phyloP scores from a whole-genome alignment of 208 protist genomes.

The Trypanosoma boissoni region DNA sequence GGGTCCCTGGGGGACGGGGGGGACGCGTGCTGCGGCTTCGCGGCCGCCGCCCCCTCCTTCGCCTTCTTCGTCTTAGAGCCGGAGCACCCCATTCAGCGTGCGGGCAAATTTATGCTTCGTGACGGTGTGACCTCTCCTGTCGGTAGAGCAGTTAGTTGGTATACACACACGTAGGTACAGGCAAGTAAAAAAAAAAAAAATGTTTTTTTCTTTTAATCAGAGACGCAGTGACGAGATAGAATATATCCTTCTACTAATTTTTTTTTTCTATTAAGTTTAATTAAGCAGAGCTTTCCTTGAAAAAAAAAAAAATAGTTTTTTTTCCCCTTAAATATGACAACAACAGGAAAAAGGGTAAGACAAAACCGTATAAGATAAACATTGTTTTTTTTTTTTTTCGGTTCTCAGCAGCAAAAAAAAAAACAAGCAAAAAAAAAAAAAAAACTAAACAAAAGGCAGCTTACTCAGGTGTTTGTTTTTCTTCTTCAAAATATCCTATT shows the following conservation, averaged over 20 bases:
- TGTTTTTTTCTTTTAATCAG: too few relatives aligned
- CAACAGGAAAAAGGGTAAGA: not conserved
- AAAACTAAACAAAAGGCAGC: too few relatives aligned
- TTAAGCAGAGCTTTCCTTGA: constrained; percentile 1
- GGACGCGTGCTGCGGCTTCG: constrained; percentile 1
- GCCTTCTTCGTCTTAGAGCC: constrained; percentile 18
- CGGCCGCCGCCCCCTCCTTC: constrained; percentile 11
- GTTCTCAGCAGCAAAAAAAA: not conserved
- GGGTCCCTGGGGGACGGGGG: constrained; percentile 14
- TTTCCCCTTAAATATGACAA: constrained; percentile 5
- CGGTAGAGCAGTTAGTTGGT: too few relatives aligned
- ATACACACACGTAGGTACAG: too few relatives aligned
- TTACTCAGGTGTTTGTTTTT: too few relatives aligned
- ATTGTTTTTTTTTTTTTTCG: not conserved
- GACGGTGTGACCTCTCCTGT: too few relatives aligned
- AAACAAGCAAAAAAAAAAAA: too few relatives aligned
- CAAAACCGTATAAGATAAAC: constrained; percentile 9
- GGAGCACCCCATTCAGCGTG: constrained; percentile 13
- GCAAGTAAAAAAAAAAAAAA: too few relatives aligned
- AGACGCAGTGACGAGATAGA: too few relatives aligned
- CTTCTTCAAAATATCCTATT: too few relatives aligned
- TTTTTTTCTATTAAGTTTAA: constrained; percentile 7
- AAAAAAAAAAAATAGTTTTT: constrained; percentile 15
- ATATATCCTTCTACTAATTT: too few relatives aligned
- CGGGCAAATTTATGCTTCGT: constrained; percentile 13